Conservation (phyloP, 2,329 filamentous ascomycete genomes). For the Albifimbria verrucaria region DNA sequence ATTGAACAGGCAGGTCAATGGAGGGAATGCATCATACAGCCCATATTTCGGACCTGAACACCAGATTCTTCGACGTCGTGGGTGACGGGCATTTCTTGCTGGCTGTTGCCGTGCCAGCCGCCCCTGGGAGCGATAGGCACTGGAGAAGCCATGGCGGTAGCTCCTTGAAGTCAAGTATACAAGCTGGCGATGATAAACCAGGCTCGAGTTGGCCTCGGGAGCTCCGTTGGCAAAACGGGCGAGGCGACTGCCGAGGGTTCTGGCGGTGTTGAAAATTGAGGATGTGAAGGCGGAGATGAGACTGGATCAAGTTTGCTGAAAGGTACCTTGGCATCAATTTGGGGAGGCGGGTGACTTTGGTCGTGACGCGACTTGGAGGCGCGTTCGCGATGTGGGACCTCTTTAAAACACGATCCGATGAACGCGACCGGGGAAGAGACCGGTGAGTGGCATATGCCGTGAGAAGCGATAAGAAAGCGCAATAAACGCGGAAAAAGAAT, state of each 20-base stretch:
- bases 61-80: conserved; percentile 41
- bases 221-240: neutral
- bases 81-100: conserved; percentile 23
- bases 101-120: conserved; percentile 27
- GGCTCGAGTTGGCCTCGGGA: neutral
- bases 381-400: conserved; percentile 26
- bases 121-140: conserved; percentile 27
- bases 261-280: neutral
- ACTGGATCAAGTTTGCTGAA: neutral
- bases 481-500: too few relatives aligned
- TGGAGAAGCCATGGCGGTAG: conserved; percentile 36
- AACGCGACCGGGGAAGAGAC: neutral
- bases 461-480: too few relatives aligned
- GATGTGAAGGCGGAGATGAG: conserved; percentile 5
- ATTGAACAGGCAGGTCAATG: neutral
- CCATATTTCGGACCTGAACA: conserved; percentile 61
- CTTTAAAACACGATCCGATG: conserved; percentile 14
- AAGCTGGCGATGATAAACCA: neutral
- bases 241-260: neutral
- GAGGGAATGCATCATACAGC: conserved; percentile 50
- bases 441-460: too few relatives aligned
- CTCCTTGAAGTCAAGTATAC: conserved; percentile 17
- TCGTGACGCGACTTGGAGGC: conserved; percentile 35
- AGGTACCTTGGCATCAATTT: conserved; percentile 22
- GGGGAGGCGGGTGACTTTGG: conserved; percentile 34